A percentile compares a stretch with the other conserved stretches of the same genome.
These are phyloP conservation scores for Mycena leptocephala DNA, from an alignment of 768 basidiomycete genomes.

Conservation along the genomic window DNA sequence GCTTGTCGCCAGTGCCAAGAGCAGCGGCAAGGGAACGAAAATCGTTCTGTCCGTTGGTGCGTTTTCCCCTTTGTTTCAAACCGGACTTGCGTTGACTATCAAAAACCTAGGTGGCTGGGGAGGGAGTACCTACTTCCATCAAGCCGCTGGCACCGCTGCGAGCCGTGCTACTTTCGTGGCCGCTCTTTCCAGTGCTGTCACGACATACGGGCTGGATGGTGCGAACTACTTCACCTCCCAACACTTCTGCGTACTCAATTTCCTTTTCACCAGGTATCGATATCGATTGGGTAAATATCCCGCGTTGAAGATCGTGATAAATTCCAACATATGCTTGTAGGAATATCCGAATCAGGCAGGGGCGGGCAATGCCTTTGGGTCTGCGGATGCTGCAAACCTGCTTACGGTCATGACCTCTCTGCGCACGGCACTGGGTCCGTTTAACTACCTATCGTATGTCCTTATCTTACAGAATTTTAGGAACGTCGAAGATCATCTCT, in stretches of 20 bases:
- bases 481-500: conserved; percentile 74
- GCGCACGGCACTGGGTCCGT: conserved; percentile 62
- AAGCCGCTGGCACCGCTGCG: conserved; percentile 56
- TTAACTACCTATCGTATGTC: background rate
- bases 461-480: conserved; percentile 41
- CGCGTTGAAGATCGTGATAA: background rate
- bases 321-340: conserved; percentile 43
- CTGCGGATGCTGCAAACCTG: conserved; percentile 76
- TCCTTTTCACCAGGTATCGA: conserved; percentile 49
- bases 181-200: conserved; percentile 62
- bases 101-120: conserved; percentile 63
- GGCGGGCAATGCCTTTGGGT: conserved; percentile 72
- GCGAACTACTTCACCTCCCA: conserved; percentile 51
- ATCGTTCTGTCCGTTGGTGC: conserved; percentile 69
- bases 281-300: conserved; percentile 70
- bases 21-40: conserved; percentile 61
- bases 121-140: conserved; percentile 67
- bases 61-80: conserved; percentile 49
- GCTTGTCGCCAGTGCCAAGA: conserved; percentile 64
- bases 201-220: conserved; percentile 67
- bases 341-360: conserved; percentile 83
- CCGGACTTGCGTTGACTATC: conserved; percentile 6
- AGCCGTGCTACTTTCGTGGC: conserved; percentile 62
- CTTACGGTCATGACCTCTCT: conserved; percentile 73
- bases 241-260: background rate